Percentiles rank a stretch among this genome's conserved stretches.
These are phyloP conservation scores for Favolaschia claudopus DNA, from an alignment of 768 basidiomycete species.

Conservation along the genomic window DNA sequence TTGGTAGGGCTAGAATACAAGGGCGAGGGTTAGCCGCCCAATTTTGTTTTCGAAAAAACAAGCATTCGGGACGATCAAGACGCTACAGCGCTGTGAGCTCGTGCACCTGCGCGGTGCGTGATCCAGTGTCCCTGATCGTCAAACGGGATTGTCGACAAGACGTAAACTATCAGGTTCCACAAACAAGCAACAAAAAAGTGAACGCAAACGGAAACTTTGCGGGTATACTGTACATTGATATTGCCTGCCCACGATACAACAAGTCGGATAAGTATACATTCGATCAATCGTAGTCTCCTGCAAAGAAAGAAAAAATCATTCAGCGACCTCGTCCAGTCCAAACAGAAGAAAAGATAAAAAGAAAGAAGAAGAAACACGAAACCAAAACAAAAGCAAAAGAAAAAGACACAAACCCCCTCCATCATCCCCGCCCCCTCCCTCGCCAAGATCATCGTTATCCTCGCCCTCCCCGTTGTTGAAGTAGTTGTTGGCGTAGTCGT, in stretches of 20 bases:
- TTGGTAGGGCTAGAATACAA: too few relatives aligned
- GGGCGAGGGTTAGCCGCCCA: too few relatives aligned
- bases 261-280: neutral
- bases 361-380: too few relatives aligned
- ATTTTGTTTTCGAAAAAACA: too few relatives aligned
- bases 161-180: too few relatives aligned
- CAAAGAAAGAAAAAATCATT: neutral
- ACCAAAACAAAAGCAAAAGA: neutral
- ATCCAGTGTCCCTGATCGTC: too few relatives aligned
- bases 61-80: too few relatives aligned
- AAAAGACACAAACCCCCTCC: conserved; percentile 40
- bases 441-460: conserved; percentile 78
- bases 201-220: neutral
- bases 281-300: conserved; percentile 2
- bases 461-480: conserved; percentile 91
- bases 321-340: too few relatives aligned
- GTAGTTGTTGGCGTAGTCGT: conserved; percentile 91
- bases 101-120: too few relatives aligned
- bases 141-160: too few relatives aligned
- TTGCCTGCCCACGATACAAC: neutral
- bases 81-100: too few relatives aligned
- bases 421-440: conserved; percentile 69
- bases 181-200: neutral
- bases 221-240: neutral
- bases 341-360: neutral